Conservation (phyloP, 768 basidiomycete genomes). For the Crucibulum laeve region DNA sequence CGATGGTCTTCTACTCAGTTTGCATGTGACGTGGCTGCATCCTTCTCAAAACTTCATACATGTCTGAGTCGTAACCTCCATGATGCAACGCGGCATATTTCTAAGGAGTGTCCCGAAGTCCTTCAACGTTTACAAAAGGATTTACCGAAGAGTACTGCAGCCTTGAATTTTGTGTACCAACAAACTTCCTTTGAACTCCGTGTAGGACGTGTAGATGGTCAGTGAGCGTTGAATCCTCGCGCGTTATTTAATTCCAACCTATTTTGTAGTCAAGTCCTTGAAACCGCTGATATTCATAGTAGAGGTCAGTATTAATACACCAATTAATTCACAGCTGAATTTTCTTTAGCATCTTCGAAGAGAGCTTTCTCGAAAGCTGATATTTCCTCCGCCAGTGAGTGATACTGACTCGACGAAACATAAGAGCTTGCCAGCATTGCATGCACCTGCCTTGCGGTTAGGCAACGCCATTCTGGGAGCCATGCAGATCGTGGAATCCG, state of each 20-base stretch:
- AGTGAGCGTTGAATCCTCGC: not conserved
- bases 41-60: constrained; percentile 27
- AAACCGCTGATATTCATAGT: constrained; percentile 38
- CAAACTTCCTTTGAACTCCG: constrained; percentile 44
- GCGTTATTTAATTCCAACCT: constrained; percentile 6
- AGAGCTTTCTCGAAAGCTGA: constrained; percentile 39
- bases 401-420: constrained; percentile 7
- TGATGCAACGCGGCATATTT: constrained; percentile 7
- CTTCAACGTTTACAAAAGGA: constrained; percentile 5
- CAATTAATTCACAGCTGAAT: not conserved
- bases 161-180: constrained; percentile 34
- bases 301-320: constrained; percentile 17
- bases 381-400: constrained; percentile 11
- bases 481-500: constrained; percentile 26
- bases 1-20: constrained; percentile 40
- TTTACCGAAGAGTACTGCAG: constrained; percentile 29
- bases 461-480: constrained; percentile 28
- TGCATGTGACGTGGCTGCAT: constrained; percentile 29
- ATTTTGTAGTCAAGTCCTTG: constrained; percentile 29
- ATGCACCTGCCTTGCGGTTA: constrained; percentile 24
- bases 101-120: not conserved
- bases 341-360: constrained; percentile 31
- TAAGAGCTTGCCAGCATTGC: constrained; percentile 14
- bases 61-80: constrained; percentile 26
- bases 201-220: constrained; percentile 39